Base-by-base conservation (phyloP, 2,329 filamentous ascomycete genomes). In the Helicocarpus griseus region DNA sequence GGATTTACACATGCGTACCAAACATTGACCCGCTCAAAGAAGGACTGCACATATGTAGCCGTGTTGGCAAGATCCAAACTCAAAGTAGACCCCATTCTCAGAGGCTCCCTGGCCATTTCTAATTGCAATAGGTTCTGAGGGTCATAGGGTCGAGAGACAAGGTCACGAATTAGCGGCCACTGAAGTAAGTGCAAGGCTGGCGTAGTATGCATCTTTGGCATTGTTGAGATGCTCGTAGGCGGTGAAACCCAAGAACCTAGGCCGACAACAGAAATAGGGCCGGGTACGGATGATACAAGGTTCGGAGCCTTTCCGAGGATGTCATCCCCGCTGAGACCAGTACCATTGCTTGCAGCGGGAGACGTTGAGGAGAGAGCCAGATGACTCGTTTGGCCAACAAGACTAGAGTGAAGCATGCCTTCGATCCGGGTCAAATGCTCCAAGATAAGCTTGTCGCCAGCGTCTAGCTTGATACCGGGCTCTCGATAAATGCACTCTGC, bases 1-100 rank as follows among this genome's bases (percentile, higher is more conserved):
- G 87, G 87, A 63, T 89, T 90, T 31, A 93, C 86, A 59, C 86
- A 89, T 8, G 87, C 87, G 61, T 91, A 91, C 85, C 87, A 91
- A 2, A 89, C 77, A 57, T 91, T 91, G 54, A 89, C 87, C 39
- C 84, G 77, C 53, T 86, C 82, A 61, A 91, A 93, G 66, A 88
- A 91, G 1, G 87, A 83, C 62, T 86, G 82, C 38, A 88, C 84
- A 64, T 89, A 90, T 3, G 82, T 77, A 44, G 82, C 78, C 1
- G 83, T 86, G 63, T 89, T 88, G 41, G 83, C 85, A 40, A 90
- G 70, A 64, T 89, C 85, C 53, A 89, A 77, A 11, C 82, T 82
- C 44, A 84, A 72, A 14, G 79, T 80, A 1, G 71, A 65, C 50
- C 67, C 70, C 50, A 79, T 65, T 56, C 81, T 79, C 9, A 91